Evolutionary conservation across 768 basidiomycete species (phyloP), one percentile per base, ranked within the genome.

Genomic region (Trametes elegans): DNA sequence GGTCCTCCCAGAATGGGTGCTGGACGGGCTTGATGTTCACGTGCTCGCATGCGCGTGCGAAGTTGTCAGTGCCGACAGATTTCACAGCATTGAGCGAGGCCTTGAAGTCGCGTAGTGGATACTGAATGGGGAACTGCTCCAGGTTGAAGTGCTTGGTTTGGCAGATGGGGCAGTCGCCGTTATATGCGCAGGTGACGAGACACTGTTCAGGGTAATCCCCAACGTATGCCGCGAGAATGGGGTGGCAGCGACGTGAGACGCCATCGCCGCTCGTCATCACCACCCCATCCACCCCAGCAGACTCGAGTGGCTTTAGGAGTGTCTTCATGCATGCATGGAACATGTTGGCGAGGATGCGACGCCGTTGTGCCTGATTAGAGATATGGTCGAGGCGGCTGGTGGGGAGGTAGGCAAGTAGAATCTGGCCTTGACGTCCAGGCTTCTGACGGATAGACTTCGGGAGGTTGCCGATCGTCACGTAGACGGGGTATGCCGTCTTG

Each of bases 121-220:
- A 35, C 14, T 14, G 18, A n/a, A 11, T 14, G 13, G 14, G 34
- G 14, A 29, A 39, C 1, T 54, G 42, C 0, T 68, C 70, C 16
- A 62, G 59, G 16, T 57, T 19, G 7, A 66, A 57, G 3, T 62
- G 63, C 2, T 38, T 14, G 5, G 71, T 61, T 11, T 41, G 28
- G 43, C 70, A 67, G 23, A 34, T 53, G 0, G 70, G 73, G 50
- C 72, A 73, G 40, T 58, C 60, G 11, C 52, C 46, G 23, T 55
- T 47, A 38, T 43, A 46, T n/a, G n/a, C n/a, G n/a, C 62, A 67
- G 0, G 71, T 68, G 0, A 72, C 66, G 0, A 79, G 69, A 11
- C 72, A 65, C 51, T 80, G 78, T 53, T 80, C 76, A 0, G 78
- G 78, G 53, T 77, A 73, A 59, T 79, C 74, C 0, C 70, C 71